Conservation (phyloP, 1,284 basidiomycete genomes). For the Pascua sp. region DNA sequence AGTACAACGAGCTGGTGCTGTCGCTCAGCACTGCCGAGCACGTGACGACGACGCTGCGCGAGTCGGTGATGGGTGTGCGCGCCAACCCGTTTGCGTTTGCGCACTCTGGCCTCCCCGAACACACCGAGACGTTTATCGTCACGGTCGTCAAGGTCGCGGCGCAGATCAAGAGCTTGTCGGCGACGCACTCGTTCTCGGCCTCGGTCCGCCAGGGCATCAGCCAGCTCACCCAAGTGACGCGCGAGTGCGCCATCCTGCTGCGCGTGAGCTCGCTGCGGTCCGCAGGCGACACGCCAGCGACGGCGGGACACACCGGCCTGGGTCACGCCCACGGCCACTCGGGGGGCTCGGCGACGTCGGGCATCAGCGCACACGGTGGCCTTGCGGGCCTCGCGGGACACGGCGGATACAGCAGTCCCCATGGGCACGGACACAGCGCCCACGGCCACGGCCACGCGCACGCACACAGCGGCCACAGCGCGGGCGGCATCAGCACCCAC, state of each 20-base stretch:
- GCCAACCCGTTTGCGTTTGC: conserved; percentile 32
- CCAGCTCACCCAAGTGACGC: conserved; percentile 50
- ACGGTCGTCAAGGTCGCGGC: conserved; percentile 51
- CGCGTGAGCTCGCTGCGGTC: conserved; percentile 46
- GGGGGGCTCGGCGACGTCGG: neutral
- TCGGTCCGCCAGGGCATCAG: conserved; percentile 42
- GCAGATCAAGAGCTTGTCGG: conserved; percentile 47
- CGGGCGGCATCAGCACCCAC: too few relatives aligned
- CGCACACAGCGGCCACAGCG: too few relatives aligned
- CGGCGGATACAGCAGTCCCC: too few relatives aligned
- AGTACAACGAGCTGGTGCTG: conserved; percentile 40
- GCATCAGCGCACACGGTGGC: too few relatives aligned
- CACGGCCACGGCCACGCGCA: too few relatives aligned
- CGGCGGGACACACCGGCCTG: neutral
- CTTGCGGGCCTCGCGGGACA: too few relatives aligned
- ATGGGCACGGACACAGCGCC: too few relatives aligned
- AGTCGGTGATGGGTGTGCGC: conserved; percentile 40
- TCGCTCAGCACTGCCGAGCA: conserved; percentile 43
- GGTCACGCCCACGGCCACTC: neutral
- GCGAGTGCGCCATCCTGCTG: conserved; percentile 51
- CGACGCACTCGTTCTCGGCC: conserved; percentile 39
- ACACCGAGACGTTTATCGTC: conserved; percentile 46
- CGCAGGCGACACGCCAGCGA: conserved; percentile 21
- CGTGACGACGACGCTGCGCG: conserved; percentile 35
- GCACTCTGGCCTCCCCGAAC: conserved; percentile 32